Evolutionary conservation across 1,139 yeast genomes (phyloP), one percentile per base, ranked within the genome.

Genomic region (Taphrina deformans): DNA sequence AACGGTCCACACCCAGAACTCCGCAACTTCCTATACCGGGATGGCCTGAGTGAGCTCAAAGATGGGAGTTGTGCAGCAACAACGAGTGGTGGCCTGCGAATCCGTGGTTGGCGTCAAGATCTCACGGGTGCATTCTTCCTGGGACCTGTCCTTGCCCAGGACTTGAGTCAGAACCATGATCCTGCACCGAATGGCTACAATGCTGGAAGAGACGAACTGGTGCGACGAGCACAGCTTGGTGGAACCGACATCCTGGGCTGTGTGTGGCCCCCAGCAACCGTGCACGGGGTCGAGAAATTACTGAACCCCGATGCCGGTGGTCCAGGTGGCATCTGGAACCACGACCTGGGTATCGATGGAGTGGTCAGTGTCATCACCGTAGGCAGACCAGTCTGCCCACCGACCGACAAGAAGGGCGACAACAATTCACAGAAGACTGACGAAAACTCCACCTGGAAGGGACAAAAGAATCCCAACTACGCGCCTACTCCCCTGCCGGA

Each of bases 1-100:
- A 52, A 52, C 45, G 40, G 40, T 9, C 38, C 63, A 2, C n/a
- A 16, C 55, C 55, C 31, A 9, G 27, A 24, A 24, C 48, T 21
- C 16, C 51, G 50, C 41, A 53, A 48, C 50, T 59, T 59, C 29
- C 29, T 59, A 18, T 59, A 59, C 44, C 63, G 63, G 26, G 63
- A 59, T 9, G 50, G 50, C 29, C 38, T 50, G 23, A 50, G 56
- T 29, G 56, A 50, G 4, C 14, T 24, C 6, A 21, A 50, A 23
- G 6, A 29, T 6, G 63, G 63, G 3, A 59, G 48, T 3, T 50
- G 55, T 44, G 23, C 12, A 18, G 40, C 35, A 31, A 50, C 63
- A 5, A 14, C 21, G 18, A 21, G 24, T 14, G 63, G 63, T n/a
- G 63, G 63, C 3, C 52, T 41, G 26, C 38, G 50, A 12, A 16